A percentile compares a stretch with the other conserved stretches of the same genome.
These are phyloP conservation scores for Ophiostoma novo-ulmi DNA, from an alignment of 2,329 filamentous ascomycete species.

Conservation along the genomic window DNA sequence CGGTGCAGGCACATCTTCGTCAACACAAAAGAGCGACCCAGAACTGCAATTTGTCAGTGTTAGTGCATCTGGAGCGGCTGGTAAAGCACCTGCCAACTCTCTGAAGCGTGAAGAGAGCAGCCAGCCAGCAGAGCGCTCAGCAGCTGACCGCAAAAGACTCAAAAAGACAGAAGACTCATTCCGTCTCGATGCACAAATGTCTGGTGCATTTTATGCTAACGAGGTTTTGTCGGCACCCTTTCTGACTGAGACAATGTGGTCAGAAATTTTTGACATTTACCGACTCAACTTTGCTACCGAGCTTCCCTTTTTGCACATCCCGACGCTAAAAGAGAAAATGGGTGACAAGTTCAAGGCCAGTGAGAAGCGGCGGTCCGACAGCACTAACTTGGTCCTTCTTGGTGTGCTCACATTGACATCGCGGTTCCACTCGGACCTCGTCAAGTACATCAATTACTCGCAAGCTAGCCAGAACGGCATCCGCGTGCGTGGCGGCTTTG, in stretches of 20 bases:
- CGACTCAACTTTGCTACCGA: slow-evolving; percentile 67
- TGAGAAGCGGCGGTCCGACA: slow-evolving; percentile 30
- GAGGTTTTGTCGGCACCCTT: slow-evolving; percentile 59
- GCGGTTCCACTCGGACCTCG: slow-evolving; percentile 59
- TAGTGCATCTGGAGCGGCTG: background rate
- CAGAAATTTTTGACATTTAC: slow-evolving; percentile 64
- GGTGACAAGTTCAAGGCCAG: slow-evolving; percentile 33
- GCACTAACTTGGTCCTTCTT: slow-evolving; percentile 55
- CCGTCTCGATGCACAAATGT: slow-evolving; percentile 37
- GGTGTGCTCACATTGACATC: slow-evolving; percentile 65
- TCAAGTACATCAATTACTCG: slow-evolving; percentile 47
- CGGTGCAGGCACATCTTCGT: slow-evolving; percentile 31
- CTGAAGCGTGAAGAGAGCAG: slow-evolving; percentile 41
- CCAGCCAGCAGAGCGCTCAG: slow-evolving; percentile 33
- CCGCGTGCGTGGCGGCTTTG: slow-evolving; percentile 33
- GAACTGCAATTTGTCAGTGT: slow-evolving; percentile 15
- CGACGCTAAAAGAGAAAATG: slow-evolving; percentile 54
- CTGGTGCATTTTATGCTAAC: slow-evolving; percentile 40
- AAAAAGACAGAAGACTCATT: slow-evolving; percentile 42
- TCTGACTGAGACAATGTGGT: slow-evolving; percentile 62
- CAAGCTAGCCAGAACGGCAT: slow-evolving; percentile 32
- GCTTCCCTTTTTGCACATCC: slow-evolving; percentile 64
- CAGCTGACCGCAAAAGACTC: slow-evolving; percentile 47
- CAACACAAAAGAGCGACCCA: slow-evolving; percentile 31
- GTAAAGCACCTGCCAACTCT: background rate